These are phyloP conservation scores for Leccinum arenicola DNA, from an alignment of 768 basidiomycete genomes.

Conservation along the genomic window DNA sequence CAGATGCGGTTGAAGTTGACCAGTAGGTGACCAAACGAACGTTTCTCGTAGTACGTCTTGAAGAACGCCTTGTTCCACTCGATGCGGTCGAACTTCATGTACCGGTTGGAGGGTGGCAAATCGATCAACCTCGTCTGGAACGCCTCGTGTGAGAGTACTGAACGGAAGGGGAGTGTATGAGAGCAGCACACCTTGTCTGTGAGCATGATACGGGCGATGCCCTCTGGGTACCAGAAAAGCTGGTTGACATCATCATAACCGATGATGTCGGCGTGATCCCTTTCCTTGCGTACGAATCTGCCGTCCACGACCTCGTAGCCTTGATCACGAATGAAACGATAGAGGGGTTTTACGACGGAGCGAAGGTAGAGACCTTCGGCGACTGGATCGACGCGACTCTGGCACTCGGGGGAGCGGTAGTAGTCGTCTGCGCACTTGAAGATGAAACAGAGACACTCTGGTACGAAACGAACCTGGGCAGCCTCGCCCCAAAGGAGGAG, in stretches of 20 bases:
- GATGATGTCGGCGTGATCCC: constrained; percentile 91
- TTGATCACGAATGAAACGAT: constrained; percentile 95
- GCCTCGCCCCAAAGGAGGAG: constrained; percentile 98
- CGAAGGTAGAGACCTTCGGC: constrained; percentile 95
- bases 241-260: constrained; percentile 99
- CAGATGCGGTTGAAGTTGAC: constrained; percentile 99
- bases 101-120: constrained; percentile 85
- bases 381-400: constrained; percentile 86
- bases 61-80: constrained; percentile 97
- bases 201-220: constrained; percentile 88
- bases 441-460: constrained; percentile 97
- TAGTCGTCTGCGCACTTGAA: constrained; percentile 99
- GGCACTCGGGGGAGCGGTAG: constrained; percentile 98
- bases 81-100: constrained; percentile 95
- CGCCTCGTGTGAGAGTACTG: constrained; percentile 2
- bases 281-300: constrained; percentile 89
- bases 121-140: constrained; percentile 85
- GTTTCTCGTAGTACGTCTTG: constrained; percentile 99
- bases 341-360: constrained; percentile 88
- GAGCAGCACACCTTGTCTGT: constrained; percentile 70
- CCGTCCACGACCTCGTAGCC: constrained; percentile 96
- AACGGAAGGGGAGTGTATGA: not conserved
- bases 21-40: constrained; percentile 92
- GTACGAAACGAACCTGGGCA: constrained; percentile 93
- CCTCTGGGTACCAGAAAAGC: constrained; percentile 99